Percentiles rank a stretch among this genome's conserved stretches.
These are phyloP conservation scores for Alternaria novae-zelandiae DNA, from an alignment of 2,329 filamentous ascomycete species.

Conservation along the genomic window DNA sequence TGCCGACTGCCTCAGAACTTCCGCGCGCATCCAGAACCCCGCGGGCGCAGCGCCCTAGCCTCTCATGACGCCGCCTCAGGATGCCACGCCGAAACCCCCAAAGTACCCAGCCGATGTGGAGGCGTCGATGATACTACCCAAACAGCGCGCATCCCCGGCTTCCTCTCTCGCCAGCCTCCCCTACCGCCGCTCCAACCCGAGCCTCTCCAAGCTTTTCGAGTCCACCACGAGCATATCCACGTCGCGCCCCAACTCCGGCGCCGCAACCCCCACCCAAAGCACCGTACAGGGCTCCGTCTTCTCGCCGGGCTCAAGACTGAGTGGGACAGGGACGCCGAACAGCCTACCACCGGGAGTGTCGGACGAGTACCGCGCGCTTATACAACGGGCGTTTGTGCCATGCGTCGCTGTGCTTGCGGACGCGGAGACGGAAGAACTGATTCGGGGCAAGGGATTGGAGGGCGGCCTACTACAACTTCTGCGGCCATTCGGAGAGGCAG, in stretches of 20 bases:
- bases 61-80: constrained; percentile 50
- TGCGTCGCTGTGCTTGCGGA: constrained; percentile 89
- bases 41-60: constrained; percentile 47
- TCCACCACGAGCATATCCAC: constrained; percentile 56
- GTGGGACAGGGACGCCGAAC: constrained; percentile 49
- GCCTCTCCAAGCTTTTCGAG: constrained; percentile 60
- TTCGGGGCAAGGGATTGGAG: constrained; percentile 82
- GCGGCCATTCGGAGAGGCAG: constrained; percentile 86
- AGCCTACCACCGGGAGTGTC: constrained; percentile 51
- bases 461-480: constrained; percentile 84
- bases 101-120: constrained; percentile 65
- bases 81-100: constrained; percentile 46
- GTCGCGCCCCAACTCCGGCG: constrained; percentile 50
- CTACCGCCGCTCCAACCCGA: constrained; percentile 60
- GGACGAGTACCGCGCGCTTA: constrained; percentile 67
- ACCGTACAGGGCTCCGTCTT: constrained; percentile 51
- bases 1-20: constrained; percentile 37
- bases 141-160: constrained; percentile 64
- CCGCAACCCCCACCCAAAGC: constrained; percentile 50
- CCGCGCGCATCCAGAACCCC: constrained; percentile 37
- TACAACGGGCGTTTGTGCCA: constrained; percentile 86
- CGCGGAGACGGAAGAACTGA: constrained; percentile 79
- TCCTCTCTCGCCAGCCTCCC: constrained; percentile 65
- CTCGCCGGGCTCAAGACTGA: constrained; percentile 49
- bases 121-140: constrained; percentile 65